These are phyloP conservation scores for Pochonia chlamydosporia DNA, from an alignment of 2,329 filamentous ascomycete species.

Conservation along the genomic window DNA sequence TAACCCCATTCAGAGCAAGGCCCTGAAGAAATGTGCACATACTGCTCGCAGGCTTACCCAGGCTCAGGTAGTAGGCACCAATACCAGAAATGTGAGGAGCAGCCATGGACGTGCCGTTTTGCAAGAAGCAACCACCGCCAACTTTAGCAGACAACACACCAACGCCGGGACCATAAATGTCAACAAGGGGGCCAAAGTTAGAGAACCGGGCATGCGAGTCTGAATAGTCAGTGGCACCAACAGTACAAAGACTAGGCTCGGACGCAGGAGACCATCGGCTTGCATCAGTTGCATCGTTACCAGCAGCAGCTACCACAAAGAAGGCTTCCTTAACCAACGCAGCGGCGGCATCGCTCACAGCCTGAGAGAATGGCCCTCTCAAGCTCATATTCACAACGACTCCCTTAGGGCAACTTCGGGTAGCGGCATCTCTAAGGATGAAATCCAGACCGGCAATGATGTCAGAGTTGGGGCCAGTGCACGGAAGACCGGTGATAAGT, in stretches of 20 bases:
- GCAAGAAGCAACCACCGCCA: slow-evolving; percentile 27
- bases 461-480: slow-evolving; percentile 30
- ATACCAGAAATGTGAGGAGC: slow-evolving; percentile 37
- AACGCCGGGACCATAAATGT: slow-evolving; percentile 45
- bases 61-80: slow-evolving; percentile 28
- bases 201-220: slow-evolving; percentile 41
- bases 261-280: slow-evolving; percentile 40
- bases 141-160: slow-evolving; percentile 42
- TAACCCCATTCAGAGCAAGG: not conserved
- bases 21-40: not conserved
- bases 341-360: slow-evolving; percentile 45
- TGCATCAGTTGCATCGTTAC: slow-evolving; percentile 42
- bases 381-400: slow-evolving; percentile 53
- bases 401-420: slow-evolving; percentile 33
- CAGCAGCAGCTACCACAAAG: slow-evolving; percentile 50
- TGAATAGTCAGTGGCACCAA: slow-evolving; percentile 37
- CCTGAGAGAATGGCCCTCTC: slow-evolving; percentile 37
- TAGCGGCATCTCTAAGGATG: slow-evolving; percentile 30
- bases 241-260: slow-evolving; percentile 42
- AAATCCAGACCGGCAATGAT: slow-evolving; percentile 41
- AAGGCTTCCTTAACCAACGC: slow-evolving; percentile 38
- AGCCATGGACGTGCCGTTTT: slow-evolving; percentile 41
- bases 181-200: slow-evolving; percentile 44
- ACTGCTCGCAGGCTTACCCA: not conserved
- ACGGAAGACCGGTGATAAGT: too few relatives aligned